Conservation (phyloP, 345 rosid species). For the Salix arbutifolia region DNA sequence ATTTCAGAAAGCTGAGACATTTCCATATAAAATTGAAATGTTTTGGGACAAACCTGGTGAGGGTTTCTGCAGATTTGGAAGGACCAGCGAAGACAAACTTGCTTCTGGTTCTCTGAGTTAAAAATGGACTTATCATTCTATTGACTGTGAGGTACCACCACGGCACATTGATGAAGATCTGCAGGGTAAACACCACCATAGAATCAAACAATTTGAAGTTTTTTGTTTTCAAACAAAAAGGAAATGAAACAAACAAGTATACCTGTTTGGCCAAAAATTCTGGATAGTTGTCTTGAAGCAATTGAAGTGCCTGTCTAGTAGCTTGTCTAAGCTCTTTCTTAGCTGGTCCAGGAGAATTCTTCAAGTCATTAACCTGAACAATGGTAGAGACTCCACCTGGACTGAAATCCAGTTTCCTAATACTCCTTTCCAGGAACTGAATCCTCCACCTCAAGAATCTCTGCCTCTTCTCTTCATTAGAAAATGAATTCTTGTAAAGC, state of each 20-base stretch:
- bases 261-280: slow-evolving; percentile 36
- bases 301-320: slow-evolving; percentile 22
- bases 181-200: background rate
- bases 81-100: slow-evolving; percentile 27
- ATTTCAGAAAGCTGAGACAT: background rate
- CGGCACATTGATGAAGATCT: slow-evolving; percentile 33
- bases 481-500: slow-evolving; percentile 19
- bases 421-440: slow-evolving; percentile 24
- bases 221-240: too few species aligned
- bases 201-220: background rate
- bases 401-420: slow-evolving; percentile 22
- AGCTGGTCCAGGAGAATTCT: slow-evolving; percentile 29
- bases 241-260: background rate
- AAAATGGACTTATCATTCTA: slow-evolving; percentile 30
- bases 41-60: slow-evolving; percentile 14
- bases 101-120: slow-evolving; percentile 31
- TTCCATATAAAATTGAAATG: background rate
- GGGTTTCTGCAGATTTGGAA: slow-evolving; percentile 28
- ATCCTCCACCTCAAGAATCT: slow-evolving; percentile 31
- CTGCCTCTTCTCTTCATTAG: slow-evolving; percentile 23
- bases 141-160: slow-evolving; percentile 33
- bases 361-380: slow-evolving; percentile 33
- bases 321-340: slow-evolving; percentile 29
- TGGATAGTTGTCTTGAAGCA: slow-evolving; percentile 35
- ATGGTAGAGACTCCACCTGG: slow-evolving; percentile 24